Base-by-base conservation (phyloP, 2,329 filamentous ascomycete species). In the Pyrenochaeta sp. region DNA sequence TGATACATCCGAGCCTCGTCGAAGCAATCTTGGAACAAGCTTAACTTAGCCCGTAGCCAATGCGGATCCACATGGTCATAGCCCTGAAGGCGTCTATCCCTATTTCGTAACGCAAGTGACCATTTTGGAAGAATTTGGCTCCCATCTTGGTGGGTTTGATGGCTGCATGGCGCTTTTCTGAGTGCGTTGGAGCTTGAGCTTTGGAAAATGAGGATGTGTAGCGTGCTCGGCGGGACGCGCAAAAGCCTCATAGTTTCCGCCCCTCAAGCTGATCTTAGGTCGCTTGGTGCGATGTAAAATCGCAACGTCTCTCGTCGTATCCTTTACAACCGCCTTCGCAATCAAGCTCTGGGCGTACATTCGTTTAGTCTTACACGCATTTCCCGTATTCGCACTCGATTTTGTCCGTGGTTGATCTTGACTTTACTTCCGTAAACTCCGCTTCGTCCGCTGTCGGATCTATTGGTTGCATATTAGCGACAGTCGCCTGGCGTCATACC, bases 1-100 rank as follows among this genome's bases (percentile, higher is more conserved):
- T 72, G 69, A 68, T 59, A 71, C 72, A 72, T 74, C 73, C 74
- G 72, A 68, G 59, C 42, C 45, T 47, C 42, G 22, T 52, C 61
- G 59, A 65, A 62, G 60, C 64, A 61, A 46, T 61, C 68, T 65
- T 73, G 67, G 66, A 72, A 72, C 71, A 71, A 73, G 71, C 74
- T 75, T 72, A 72, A 60, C 62, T 55, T 53, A 59, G 59, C 37
- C 34, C 28, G n/a, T 52, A 57, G 50, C 68, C 70, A 70, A 72
- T 70, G 53, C 44, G 54, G 56, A 39, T 32, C 47, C 50, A 52
- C 37, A 22, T 50, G 50, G 51, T 25, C 52, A 48, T 37, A 45
- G 43, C 50, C 34, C 13, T 30, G 22, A 10, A 34, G 27, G n/a
- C 48, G 10, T 36, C 59, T 47, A 57, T 50, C 36, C 57, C 52